phyloP scores from a whole-genome alignment of 2,329 filamentous ascomycete species.

The Corinectria fuckeliana region DNA sequence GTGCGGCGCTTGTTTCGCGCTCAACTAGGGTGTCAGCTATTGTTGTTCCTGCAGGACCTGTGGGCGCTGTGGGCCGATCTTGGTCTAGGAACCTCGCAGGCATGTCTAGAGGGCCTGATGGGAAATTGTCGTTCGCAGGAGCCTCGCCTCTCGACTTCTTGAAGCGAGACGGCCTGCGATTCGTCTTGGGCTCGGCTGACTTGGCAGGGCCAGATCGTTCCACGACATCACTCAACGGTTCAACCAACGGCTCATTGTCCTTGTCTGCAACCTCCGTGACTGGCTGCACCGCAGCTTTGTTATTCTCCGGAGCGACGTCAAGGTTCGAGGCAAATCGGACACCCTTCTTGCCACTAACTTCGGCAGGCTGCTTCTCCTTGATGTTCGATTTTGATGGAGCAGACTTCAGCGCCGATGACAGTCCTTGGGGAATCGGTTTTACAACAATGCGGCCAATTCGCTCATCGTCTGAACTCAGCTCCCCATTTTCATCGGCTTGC shows the following conservation, averaged over 20 bases:
- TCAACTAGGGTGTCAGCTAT: slow-evolving; percentile 68
- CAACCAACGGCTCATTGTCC: slow-evolving; percentile 44
- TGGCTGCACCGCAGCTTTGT: slow-evolving; percentile 27
- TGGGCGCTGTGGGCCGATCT: slow-evolving; percentile 49
- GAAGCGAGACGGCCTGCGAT: slow-evolving; percentile 58
- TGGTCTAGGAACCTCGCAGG: slow-evolving; percentile 49
- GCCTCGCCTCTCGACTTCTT: slow-evolving; percentile 48
- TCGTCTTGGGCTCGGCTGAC: slow-evolving; percentile 41
- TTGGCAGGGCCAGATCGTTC: slow-evolving; percentile 49
- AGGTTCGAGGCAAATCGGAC: slow-evolving; percentile 81
- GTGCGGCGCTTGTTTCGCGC: slow-evolving; percentile 50
- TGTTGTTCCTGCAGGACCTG: slow-evolving; percentile 59
- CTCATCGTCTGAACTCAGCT: slow-evolving; percentile 45
- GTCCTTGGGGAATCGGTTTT: slow-evolving; percentile 35
- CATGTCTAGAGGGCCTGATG: slow-evolving; percentile 53
- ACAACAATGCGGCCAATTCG: slow-evolving; percentile 65
- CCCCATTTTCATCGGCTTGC: slow-evolving; percentile 56
- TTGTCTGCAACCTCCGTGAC: slow-evolving; percentile 19
- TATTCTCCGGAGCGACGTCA: slow-evolving; percentile 66
- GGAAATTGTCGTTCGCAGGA: slow-evolving; percentile 27
- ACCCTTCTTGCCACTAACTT: slow-evolving; percentile 62
- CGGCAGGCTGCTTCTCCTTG: slow-evolving; percentile 38
- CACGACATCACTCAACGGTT: slow-evolving; percentile 60
- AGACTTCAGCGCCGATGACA: slow-evolving; percentile 29
- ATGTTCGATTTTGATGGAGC: slow-evolving; percentile 43